Conservation (phyloP, 2,329 filamentous ascomycete genomes). For the Thyridium curvatum region DNA sequence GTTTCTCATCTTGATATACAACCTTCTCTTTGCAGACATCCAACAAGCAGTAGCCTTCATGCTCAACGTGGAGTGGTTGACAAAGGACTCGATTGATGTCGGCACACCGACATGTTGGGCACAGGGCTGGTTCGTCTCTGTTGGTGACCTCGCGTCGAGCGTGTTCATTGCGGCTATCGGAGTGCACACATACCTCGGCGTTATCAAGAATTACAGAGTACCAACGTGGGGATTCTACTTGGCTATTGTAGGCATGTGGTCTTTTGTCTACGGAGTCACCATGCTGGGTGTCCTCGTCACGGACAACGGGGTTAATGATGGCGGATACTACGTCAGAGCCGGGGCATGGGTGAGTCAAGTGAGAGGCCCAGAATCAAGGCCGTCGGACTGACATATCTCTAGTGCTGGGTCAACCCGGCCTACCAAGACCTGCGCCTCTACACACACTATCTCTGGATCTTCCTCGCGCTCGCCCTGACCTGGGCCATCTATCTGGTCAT, state of each 20-base stretch:
- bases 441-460: conserved; percentile 62
- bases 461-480: conserved; percentile 30
- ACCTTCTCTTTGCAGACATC: conserved; percentile 62
- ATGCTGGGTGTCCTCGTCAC: conserved; percentile 42
- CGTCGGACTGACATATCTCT: conserved; percentile 6
- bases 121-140: conserved; percentile 64
- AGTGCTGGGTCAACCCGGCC: conserved; percentile 58
- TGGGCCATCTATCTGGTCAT: conserved; percentile 32
- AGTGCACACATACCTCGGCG: conserved; percentile 57
- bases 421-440: conserved; percentile 49
- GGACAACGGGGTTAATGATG: conserved; percentile 28
- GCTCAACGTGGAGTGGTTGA: conserved; percentile 55
- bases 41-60: conserved; percentile 60
- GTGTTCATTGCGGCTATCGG: conserved; percentile 63
- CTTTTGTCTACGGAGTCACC: conserved; percentile 51
- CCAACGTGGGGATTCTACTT: conserved; percentile 43
- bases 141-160: conserved; percentile 59
- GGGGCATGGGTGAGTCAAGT: conserved; percentile 49
- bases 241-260: conserved; percentile 45
- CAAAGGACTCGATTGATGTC: conserved; percentile 45
- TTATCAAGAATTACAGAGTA: conserved; percentile 49
- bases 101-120: conserved; percentile 49
- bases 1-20: conserved; percentile 63
- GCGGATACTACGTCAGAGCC: conserved; percentile 56
- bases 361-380: not conserved